phyloP scores from a whole-genome alignment of 305 asterid species.

The Caryopteris hybrid region DNA sequence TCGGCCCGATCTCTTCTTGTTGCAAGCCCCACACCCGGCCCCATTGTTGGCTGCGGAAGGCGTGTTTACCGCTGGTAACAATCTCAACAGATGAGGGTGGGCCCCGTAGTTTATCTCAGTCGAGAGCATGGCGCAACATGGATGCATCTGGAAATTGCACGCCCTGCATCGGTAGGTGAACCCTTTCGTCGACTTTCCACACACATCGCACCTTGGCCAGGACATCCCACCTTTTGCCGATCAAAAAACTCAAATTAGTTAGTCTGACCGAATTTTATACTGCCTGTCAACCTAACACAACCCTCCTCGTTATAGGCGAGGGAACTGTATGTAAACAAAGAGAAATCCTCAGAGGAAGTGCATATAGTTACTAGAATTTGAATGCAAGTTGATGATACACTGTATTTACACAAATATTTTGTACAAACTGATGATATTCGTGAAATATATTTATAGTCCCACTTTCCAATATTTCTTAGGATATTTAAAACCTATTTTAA shows the following conservation, averaged over 20 bases:
- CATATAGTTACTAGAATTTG: too few relatives aligned
- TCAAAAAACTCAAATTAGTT: background rate
- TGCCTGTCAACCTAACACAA: too few relatives aligned
- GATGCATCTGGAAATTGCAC: conserved; percentile 91
- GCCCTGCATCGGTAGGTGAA: conserved; percentile 70
- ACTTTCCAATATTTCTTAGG: too few relatives aligned
- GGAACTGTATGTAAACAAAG: too few relatives aligned
- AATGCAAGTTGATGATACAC: too few relatives aligned
- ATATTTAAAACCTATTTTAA: too few relatives aligned
- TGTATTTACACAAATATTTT: too few relatives aligned
- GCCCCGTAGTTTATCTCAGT: conserved; percentile 33
- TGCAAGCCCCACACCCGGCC: conserved; percentile 51
- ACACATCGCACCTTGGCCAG: conserved; percentile 75
- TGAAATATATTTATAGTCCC: too few relatives aligned
- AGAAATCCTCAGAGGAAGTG: too few relatives aligned
- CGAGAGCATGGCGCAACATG: conserved; percentile 81
- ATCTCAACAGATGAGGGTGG: conserved; percentile 53
- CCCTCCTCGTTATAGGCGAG: too few relatives aligned
- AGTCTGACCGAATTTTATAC: too few relatives aligned
- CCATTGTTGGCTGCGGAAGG: conserved; percentile 12
- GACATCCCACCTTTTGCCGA: conserved; percentile 52
- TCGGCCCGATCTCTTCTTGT: conserved; percentile 51
- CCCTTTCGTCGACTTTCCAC: conserved; percentile 65
- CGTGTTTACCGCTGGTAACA: conserved; percentile 36
- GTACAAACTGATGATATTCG: too few relatives aligned